These are phyloP conservation scores for Bipolaris cookei DNA, from an alignment of 2,329 filamentous ascomycete species.

Conservation along the genomic window DNA sequence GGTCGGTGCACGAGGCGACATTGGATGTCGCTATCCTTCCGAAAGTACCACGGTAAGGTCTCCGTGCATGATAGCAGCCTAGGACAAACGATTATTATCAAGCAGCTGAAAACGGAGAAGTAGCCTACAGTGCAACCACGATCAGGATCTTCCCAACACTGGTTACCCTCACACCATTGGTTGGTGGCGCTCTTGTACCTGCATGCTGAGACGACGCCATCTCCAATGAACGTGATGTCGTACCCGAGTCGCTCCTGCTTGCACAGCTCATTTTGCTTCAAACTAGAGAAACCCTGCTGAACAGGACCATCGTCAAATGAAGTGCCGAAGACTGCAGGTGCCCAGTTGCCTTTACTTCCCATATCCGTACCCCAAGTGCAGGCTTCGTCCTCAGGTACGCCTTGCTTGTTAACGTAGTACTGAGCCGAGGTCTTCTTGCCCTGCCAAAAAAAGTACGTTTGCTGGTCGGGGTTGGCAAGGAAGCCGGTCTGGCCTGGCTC, in stretches of 20 bases:
- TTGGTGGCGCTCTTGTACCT: slow-evolving; percentile 72
- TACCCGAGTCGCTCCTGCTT: slow-evolving; percentile 72
- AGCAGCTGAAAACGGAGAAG: not conserved
- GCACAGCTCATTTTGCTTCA: slow-evolving; percentile 84
- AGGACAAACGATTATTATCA: not conserved
- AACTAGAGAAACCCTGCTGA: slow-evolving; percentile 74
- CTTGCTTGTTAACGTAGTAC: slow-evolving; percentile 93
- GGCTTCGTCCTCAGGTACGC: slow-evolving; percentile 67
- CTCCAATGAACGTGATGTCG: slow-evolving; percentile 77
- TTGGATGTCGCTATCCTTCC: slow-evolving; percentile 24
- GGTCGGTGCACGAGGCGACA: not conserved
- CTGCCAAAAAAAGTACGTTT: slow-evolving; percentile 79
- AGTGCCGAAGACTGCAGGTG: slow-evolving; percentile 84
- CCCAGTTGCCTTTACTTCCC: slow-evolving; percentile 75
- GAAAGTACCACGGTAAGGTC: slow-evolving; percentile 38
- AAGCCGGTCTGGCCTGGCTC: slow-evolving; percentile 63
- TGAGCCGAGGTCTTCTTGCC: slow-evolving; percentile 81
- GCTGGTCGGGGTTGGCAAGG: slow-evolving; percentile 77
- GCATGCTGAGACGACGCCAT: slow-evolving; percentile 57
- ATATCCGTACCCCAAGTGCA: slow-evolving; percentile 77
- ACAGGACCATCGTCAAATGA: slow-evolving; percentile 62
- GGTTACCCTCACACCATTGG: slow-evolving; percentile 61
- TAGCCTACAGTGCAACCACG: slow-evolving; percentile 80
- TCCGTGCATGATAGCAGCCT: slow-evolving; percentile 35
- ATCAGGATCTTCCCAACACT: slow-evolving; percentile 52